Conservation (phyloP, 306 rosid genomes). For the Cucumis melo region DNA sequence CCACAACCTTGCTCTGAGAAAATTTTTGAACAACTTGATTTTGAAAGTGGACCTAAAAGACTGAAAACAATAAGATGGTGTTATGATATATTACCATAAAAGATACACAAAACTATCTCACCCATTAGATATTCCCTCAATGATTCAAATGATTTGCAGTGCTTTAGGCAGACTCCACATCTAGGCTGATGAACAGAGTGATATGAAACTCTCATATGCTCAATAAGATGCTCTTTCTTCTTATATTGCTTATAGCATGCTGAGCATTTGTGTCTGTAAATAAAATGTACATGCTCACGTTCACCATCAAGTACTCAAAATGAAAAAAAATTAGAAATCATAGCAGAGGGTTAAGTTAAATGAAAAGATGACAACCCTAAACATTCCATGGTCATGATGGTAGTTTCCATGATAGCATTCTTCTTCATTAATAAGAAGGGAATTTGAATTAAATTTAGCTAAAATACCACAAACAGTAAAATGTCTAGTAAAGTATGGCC, state of each 20-base stretch:
- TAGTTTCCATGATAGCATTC: neutral
- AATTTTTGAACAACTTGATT: conserved; percentile 28
- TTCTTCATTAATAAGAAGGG: neutral
- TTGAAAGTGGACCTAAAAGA: conserved; percentile 52
- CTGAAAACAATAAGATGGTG: neutral
- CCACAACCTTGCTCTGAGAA: conserved; percentile 52
- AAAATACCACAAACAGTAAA: neutral
- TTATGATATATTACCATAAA: conserved; percentile 7
- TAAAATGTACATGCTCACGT: neutral
- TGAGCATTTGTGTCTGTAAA: conserved; percentile 51
- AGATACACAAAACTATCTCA: conserved; percentile 10
- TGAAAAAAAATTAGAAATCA: neutral
- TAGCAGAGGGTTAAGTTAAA: neutral
- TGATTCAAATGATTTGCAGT: conserved; percentile 72
- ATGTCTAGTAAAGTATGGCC: no score
- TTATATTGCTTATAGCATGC: conserved; percentile 78
- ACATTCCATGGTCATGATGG: neutral
- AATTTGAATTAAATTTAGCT: neutral
- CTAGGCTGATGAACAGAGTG: conserved; percentile 71
- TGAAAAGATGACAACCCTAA: neutral
- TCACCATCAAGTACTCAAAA: neutral
- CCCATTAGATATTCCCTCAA: conserved; percentile 67
- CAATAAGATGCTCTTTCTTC: conserved; percentile 55
- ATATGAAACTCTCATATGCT: conserved; percentile 49
- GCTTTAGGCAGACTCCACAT: conserved; percentile 58